Evolutionary conservation across 225 moss, liverwort and hornwort species (phyloP), one percentile per base, ranked within the genome.

Genomic region (Sphagnum tenellum): DNA sequence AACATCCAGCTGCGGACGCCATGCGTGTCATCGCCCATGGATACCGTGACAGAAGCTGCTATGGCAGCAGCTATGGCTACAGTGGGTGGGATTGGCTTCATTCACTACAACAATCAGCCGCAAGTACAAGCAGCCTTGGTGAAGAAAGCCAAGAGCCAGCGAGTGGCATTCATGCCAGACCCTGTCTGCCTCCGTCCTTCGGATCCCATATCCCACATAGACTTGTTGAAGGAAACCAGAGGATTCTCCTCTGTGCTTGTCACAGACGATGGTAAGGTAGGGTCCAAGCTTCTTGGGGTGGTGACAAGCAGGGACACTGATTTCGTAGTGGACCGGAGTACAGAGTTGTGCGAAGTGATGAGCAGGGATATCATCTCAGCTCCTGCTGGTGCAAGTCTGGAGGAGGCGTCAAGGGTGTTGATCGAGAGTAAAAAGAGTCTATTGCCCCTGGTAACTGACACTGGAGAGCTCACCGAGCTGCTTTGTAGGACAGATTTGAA

Each of bases 61-160:
- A 90, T 90, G 90, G 88, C 90, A 8, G 74, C 70, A 54, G 90
- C 85, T 1, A 90, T 90, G 90, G 90, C 90, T 3, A 83, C 82
- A 3, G 83, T 78, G 4, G 90, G 90, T 3, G 90, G 83, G 7
- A 77, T 88, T 12, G 90, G 90, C 0, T 90, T 90, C 64, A 64
- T 90, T 45, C 90, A 90, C 13, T 86, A 85, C 60, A 90, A 90
- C 63, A 88, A 85, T 47, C 55, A 68, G 29, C 70, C 85, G 9
- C 61, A 50, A 48, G 85, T 88, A 70, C 90, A 90, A 77, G 89
- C 89, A 47, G 71, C 68, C 10, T 53, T 86, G 48, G 75, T 89
- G 69, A 81, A 11, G 72, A 72, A 74, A 49, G 90, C 83, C 4
- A 90, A 90, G 76, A 74, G 56, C 45, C 85, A 74, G 70, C 69